Percentiles rank a stretch among this genome's conserved stretches.
phyloP scores from a whole-genome alignment of 495 filamentous ascomycete genomes.

The Xylaria cubensis region DNA sequence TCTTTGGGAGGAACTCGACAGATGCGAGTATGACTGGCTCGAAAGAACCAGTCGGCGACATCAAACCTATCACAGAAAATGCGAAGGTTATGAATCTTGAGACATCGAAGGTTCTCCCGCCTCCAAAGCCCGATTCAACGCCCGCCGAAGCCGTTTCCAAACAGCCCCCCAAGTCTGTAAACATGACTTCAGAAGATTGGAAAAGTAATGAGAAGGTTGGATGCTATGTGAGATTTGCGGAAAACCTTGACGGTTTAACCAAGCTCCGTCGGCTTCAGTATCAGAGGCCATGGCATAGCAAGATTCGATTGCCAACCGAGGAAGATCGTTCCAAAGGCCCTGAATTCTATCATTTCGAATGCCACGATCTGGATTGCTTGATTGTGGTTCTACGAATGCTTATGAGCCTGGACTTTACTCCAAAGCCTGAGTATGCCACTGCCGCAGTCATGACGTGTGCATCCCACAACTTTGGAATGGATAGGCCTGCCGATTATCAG shows the following conservation, averaged over 20 bases:
- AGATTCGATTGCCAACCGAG: neutral
- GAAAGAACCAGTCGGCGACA: too few relatives aligned
- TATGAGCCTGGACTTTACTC: neutral
- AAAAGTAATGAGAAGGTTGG: neutral
- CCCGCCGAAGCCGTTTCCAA: neutral
- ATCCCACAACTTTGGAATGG: neutral
- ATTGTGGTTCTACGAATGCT: neutral
- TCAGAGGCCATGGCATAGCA: constrained; percentile 15
- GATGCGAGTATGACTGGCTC: too few relatives aligned
- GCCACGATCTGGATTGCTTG: constrained; percentile 10
- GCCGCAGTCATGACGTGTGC: neutral
- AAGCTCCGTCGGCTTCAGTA: neutral
- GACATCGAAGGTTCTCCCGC: too few relatives aligned
- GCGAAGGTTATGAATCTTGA: too few relatives aligned
- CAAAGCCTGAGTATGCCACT: neutral
- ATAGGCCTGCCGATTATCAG: neutral
- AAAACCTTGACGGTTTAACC: too few relatives aligned
- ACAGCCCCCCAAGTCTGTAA: too few relatives aligned
- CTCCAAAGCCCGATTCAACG: too few relatives aligned
- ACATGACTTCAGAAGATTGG: neutral
- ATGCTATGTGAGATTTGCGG: neutral
- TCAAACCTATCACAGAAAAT: too few relatives aligned
- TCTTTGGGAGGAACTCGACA: too few relatives aligned
- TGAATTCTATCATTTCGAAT: neutral
- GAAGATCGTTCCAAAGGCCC: neutral